Evolutionary conservation across 768 basidiomycete species (phyloP).

Genomic region (Trichaptum fuscoviolaceum): DNA sequence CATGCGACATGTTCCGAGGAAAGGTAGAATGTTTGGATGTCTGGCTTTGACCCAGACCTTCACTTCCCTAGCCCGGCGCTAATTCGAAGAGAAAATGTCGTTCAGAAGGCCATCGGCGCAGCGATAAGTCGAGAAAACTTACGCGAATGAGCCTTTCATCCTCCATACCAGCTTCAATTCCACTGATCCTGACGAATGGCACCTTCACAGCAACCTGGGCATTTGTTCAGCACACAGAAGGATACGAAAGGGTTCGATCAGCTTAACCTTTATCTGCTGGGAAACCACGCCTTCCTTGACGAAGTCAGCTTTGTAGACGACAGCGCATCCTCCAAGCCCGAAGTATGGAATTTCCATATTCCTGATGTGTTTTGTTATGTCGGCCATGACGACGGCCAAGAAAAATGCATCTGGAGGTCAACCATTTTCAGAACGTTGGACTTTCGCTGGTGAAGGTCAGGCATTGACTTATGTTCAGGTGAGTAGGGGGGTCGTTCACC

Average conservation of each 20-base stretch:
- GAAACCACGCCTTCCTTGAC: background rate
- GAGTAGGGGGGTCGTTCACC: too few relatives aligned
- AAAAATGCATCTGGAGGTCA: background rate
- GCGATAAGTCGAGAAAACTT: background rate
- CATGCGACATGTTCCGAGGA: background rate
- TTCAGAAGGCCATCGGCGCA: background rate
- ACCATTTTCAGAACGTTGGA: background rate
- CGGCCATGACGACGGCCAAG: background rate
- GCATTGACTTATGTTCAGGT: too few relatives aligned
- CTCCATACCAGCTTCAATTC: background rate
- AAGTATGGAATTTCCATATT: background rate
- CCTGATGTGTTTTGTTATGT: background rate
- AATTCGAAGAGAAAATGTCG: background rate
- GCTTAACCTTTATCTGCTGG: background rate
- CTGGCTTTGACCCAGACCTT: background rate
- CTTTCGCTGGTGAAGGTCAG: too few relatives aligned
- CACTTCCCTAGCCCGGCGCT: background rate
- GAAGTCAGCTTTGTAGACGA: background rate
- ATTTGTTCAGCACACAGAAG: background rate
- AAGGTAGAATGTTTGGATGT: background rate
- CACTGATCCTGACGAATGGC: background rate
- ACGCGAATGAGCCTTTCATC: background rate
- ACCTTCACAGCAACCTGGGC: background rate
- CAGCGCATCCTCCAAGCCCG: background rate
- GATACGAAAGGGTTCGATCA: background rate